Evolutionary conservation across 2,329 filamentous ascomycete genomes (phyloP).

Genomic region (Botrytis pseudocinerea): DNA sequence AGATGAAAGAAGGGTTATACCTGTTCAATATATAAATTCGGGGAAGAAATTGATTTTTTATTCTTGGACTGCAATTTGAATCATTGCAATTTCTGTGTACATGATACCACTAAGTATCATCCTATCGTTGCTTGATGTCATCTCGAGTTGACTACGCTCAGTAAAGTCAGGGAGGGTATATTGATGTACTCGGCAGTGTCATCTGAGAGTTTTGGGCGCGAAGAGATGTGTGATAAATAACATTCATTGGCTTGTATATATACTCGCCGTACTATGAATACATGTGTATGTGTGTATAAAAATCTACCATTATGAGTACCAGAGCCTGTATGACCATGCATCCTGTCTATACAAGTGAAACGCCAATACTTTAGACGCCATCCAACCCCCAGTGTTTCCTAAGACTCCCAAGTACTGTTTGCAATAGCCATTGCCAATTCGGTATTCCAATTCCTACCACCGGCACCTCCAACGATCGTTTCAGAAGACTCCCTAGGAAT

Average conservation of each 20-base stretch:
- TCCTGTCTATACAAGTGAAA: neutral
- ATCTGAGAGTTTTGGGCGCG: neutral
- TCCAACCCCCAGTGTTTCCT: neutral
- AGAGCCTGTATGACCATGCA: neutral
- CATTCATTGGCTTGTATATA: neutral
- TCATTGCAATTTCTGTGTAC: neutral
- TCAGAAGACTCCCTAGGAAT: neutral
- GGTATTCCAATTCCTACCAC: neutral
- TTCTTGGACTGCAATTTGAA: accelerated
- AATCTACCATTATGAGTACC: neutral
- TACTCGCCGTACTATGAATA: neutral
- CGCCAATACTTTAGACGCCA: neutral
- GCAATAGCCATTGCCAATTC: constrained; percentile 5
- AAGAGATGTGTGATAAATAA: neutral
- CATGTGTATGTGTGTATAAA: neutral
- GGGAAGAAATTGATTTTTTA: accelerated
- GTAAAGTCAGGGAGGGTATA: too few species aligned
- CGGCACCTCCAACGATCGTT: neutral
- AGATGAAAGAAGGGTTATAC: accelerated
- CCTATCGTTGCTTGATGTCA: accelerated
- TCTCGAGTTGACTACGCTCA: accelerated
- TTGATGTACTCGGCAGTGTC: neutral
- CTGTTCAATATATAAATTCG: accelerated
- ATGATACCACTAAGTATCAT: neutral
- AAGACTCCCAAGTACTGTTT: constrained; percentile 23